phyloP scores from a whole-genome alignment of 2,329 filamentous ascomycete genomes.

The Pseudogymnoascus sp. region DNA sequence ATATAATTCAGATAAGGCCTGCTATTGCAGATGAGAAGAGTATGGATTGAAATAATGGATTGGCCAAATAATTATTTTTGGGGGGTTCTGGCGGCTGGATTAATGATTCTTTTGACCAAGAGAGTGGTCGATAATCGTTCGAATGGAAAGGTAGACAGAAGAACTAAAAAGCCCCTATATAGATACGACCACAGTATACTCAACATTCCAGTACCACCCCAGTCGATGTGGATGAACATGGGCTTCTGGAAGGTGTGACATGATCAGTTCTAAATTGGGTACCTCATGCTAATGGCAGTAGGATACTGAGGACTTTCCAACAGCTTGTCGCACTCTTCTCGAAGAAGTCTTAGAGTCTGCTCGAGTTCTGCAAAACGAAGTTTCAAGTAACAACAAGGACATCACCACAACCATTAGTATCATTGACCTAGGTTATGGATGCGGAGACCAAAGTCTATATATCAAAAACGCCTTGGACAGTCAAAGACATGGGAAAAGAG shows the following conservation, averaged over 20 bases:
- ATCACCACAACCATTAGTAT: slow-evolving; percentile 8
- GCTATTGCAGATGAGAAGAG: background rate
- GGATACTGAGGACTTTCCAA: slow-evolving; percentile 14
- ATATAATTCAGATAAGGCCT: background rate
- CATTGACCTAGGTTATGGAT: slow-evolving; percentile 16
- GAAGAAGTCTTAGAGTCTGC: slow-evolving; percentile 15
- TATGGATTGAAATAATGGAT: slow-evolving; percentile 5
- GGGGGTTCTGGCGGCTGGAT: slow-evolving; percentile 3
- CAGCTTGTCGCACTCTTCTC: slow-evolving; percentile 15
- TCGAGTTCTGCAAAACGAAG: slow-evolving; percentile 10
- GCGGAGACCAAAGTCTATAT: slow-evolving; percentile 16
- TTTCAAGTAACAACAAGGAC: background rate
- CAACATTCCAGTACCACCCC: slow-evolving; percentile 13
- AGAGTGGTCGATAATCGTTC: background rate
- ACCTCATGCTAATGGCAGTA: slow-evolving; percentile 4
- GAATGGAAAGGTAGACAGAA: background rate
- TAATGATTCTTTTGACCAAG: slow-evolving; percentile 11
- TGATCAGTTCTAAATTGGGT: background rate
- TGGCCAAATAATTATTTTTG: slow-evolving; percentile 10
- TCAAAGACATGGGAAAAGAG: background rate
- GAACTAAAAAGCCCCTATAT: slow-evolving; percentile 12
- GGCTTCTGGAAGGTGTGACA: slow-evolving; percentile 16
- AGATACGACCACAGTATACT: slow-evolving; percentile 16
- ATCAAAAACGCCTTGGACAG: slow-evolving; percentile 4
- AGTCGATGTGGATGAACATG: slow-evolving; percentile 18